Base-by-base conservation (phyloP, 2,329 filamentous ascomycete genomes). In the Aspergillus sp. region DNA sequence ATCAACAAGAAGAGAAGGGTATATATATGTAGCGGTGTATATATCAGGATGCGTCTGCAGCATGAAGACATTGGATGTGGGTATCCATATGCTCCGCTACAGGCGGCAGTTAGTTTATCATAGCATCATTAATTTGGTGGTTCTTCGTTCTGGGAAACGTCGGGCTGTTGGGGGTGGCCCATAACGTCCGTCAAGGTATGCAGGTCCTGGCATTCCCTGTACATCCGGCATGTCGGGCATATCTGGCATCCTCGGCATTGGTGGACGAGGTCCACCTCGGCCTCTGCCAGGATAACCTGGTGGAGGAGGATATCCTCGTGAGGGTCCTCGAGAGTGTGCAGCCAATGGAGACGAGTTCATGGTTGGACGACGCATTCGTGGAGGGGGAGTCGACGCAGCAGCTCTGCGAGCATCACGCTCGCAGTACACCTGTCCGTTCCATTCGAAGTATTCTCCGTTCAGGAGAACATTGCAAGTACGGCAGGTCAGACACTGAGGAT, bases 361-460 rank as follows among this genome's bases (percentile, higher is more conserved):
- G 0, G 70, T 71, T 6, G 75, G 72, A 16, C 72, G 69, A n/a
- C 65, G 78, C 55, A 61, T 57, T 42, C 69, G 76, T 45, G 75
- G 77, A 64, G 72, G 66, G 62, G 75, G 63, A 67, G 75, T 62
- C 65, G 75, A 66, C 65, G 77, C 68, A 49, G 77, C 78, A n/a
- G 80, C 81, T 57, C 82, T 80, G 74, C 87, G 88, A 4, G 92
- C 93, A 73, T 98, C 92, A 49, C 88, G 86, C 75, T 98, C 94
- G 75, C 94, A 99, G 72, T 90, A 96, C 0, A 90, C 86, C 49
- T 81, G 83, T 24, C 91, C 91, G 46, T 86, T 87, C 66, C 96
- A 89, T 74, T 98, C 93, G 69, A 95, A 97, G 74, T 98, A 98
- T 62, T 95, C 94, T 49, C 94, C 89, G 20, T 85, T 84, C 12